phyloP scores from a whole-genome alignment of 805 yeast species.

The Saturnispora galanensis region DNA sequence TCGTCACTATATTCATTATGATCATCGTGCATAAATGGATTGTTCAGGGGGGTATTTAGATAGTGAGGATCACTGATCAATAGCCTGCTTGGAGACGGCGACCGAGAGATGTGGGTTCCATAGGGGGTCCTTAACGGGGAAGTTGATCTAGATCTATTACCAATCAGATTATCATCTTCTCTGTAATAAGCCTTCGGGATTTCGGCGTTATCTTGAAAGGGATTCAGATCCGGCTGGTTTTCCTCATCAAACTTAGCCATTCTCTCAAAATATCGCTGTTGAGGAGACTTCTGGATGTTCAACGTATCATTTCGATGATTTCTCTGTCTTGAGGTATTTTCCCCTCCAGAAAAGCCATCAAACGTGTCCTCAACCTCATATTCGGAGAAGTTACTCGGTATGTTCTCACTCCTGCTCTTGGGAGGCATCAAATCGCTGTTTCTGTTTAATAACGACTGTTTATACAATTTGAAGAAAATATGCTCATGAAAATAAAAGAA shows the following conservation, averaged over 20 bases:
- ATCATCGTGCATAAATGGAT: conserved; percentile 2
- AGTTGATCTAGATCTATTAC: conserved; percentile 11
- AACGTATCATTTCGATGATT: background rate
- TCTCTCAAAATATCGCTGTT: conserved; percentile 6
- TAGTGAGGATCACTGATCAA: background rate
- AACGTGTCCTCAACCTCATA: background rate
- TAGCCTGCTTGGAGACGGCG: conserved; percentile 17
- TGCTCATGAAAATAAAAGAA: conserved; percentile 3
- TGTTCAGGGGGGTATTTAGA: background rate
- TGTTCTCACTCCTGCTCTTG: background rate
- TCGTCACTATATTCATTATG: background rate
- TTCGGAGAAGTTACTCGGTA: background rate
- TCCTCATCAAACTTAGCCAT: background rate
- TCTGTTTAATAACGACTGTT: background rate
- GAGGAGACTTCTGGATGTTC: background rate
- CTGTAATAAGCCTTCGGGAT: conserved; percentile 4
- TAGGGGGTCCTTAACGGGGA: conserved; percentile 14
- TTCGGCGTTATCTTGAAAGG: background rate
- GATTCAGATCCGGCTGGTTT: conserved; percentile 1
- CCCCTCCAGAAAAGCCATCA: background rate
- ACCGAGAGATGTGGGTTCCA: background rate
- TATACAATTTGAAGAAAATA: background rate
- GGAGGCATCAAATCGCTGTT: background rate
- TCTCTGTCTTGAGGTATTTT: background rate
- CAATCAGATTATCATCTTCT: conserved; percentile 3